Conservation (phyloP, 2,329 filamentous ascomycete genomes). For the Paecilomyces niveus region DNA sequence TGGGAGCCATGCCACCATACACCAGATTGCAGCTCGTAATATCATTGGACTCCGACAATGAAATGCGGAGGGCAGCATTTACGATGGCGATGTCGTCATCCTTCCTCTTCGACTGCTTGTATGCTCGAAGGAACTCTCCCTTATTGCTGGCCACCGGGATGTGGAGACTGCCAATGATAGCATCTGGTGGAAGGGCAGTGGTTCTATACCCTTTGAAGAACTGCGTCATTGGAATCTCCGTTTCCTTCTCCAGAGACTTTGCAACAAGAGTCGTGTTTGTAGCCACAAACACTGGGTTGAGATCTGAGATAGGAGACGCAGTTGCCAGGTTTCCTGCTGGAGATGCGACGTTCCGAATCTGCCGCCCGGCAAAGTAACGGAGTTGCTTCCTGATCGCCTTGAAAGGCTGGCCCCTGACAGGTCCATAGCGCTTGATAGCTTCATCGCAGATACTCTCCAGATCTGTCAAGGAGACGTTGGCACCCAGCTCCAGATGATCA, state of each 20-base stretch:
- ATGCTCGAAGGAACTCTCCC: conserved; percentile 78
- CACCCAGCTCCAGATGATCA: conserved; percentile 81
- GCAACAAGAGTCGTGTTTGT: conserved; percentile 76
- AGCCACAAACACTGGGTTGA: conserved; percentile 90
- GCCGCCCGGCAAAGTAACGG: conserved; percentile 86
- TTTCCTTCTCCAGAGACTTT: conserved; percentile 65
- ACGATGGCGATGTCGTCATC: conserved; percentile 99
- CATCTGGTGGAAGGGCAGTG: conserved; percentile 73
- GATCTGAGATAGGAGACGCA: conserved; percentile 89
- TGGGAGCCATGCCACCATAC: conserved; percentile 92
- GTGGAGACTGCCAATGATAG: conserved; percentile 78
- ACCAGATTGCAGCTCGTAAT: conserved; percentile 73
- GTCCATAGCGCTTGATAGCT: conserved; percentile 72
- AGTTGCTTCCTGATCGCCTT: conserved; percentile 89
- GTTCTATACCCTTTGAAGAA: conserved; percentile 91
- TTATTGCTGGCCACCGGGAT: conserved; percentile 69
- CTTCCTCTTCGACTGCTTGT: conserved; percentile 95
- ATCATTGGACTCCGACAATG: conserved; percentile 59
- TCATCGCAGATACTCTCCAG: conserved; percentile 77
- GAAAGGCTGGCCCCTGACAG: conserved; percentile 67
- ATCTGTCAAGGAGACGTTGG: conserved; percentile 87
- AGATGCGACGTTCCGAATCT: conserved; percentile 96
- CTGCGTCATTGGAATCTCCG: conserved; percentile 79
- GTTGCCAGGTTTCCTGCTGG: conserved; percentile 92
- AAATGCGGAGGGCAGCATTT: conserved; percentile 73